phyloP scores from a whole-genome alignment of 345 rosid genomes.

The Chamaenerion angustifolium region DNA sequence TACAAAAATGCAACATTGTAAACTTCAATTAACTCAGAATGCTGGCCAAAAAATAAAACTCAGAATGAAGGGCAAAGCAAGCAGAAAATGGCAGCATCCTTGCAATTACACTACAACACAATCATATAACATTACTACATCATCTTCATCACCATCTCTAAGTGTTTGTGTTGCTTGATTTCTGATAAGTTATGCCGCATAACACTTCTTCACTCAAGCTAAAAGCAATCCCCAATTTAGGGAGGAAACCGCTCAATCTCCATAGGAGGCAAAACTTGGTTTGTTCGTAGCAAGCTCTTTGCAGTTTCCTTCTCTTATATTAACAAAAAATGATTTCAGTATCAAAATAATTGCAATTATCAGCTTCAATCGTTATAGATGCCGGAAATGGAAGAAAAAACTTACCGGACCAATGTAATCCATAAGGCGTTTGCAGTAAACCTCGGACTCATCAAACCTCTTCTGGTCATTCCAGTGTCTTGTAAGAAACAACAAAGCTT shows the following conservation, averaged over 20 bases:
- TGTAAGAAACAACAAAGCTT: constrained; percentile 77
- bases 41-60: too few relatives aligned
- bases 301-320: constrained; percentile 83
- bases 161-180: too few relatives aligned
- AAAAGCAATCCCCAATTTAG: constrained; percentile 7
- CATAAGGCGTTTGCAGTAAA: constrained; percentile 82
- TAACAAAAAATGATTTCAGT: constrained; percentile 8
- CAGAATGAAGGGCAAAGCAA: too few relatives aligned
- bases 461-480: constrained; percentile 46
- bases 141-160: too few relatives aligned
- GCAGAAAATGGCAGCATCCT: too few relatives aligned
- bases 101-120: too few relatives aligned
- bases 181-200: too few relatives aligned
- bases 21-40: too few relatives aligned
- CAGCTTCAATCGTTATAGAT: too few relatives aligned
- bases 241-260: constrained; percentile 67
- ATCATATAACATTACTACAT: too few relatives aligned
- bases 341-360: constrained; percentile 2
- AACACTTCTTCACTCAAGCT: too few relatives aligned
- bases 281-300: constrained; percentile 56
- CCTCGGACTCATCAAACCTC: constrained; percentile 87
- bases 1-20: too few relatives aligned
- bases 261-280: constrained; percentile 53
- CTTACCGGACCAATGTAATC: constrained; percentile 90
- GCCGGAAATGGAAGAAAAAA: constrained; percentile 5